Evolutionary conservation across 1,139 yeast genomes (phyloP).

Genomic region (Hyphopichia fennica): DNA sequence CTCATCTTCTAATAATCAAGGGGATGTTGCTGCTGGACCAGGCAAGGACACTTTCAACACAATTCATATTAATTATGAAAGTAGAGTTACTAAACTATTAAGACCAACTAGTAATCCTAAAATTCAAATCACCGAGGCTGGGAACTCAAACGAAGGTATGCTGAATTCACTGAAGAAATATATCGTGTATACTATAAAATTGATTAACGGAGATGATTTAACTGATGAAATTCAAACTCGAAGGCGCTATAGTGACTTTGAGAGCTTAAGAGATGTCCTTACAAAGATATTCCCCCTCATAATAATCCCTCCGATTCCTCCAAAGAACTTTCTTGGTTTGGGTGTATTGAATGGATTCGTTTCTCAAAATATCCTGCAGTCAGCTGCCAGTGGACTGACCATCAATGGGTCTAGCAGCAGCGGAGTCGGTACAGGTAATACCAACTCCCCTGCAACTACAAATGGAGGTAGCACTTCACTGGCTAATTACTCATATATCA

Average conservation of each 20-base stretch:
- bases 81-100: slow-evolving; percentile 37
- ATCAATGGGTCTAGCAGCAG: slow-evolving; percentile 4
- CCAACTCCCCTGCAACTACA: slow-evolving; percentile 1
- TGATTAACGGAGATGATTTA: slow-evolving; percentile 31
- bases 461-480: slow-evolving; percentile 3
- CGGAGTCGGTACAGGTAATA: slow-evolving; percentile 4
- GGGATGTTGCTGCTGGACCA: not conserved
- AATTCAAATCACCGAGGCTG: slow-evolving; percentile 70
- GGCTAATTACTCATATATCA: slow-evolving; percentile 38
- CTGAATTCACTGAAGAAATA: slow-evolving; percentile 62
- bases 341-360: slow-evolving; percentile 36
- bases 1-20: slow-evolving; percentile 8
- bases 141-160: slow-evolving; percentile 72
- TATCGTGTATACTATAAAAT: slow-evolving; percentile 76
- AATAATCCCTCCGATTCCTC: slow-evolving; percentile 93
- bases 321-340: slow-evolving; percentile 63
- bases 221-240: slow-evolving; percentile 61
- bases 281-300: slow-evolving; percentile 76
- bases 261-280: slow-evolving; percentile 69
- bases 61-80: slow-evolving; percentile 37
- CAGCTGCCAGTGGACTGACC: not conserved
- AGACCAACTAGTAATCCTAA: slow-evolving; percentile 31
- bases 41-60: slow-evolving; percentile 22
- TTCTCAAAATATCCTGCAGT: not conserved
- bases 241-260: slow-evolving; percentile 91